Conservation (phyloP, 306 rosid genomes). For the Alnus rubra region DNA sequence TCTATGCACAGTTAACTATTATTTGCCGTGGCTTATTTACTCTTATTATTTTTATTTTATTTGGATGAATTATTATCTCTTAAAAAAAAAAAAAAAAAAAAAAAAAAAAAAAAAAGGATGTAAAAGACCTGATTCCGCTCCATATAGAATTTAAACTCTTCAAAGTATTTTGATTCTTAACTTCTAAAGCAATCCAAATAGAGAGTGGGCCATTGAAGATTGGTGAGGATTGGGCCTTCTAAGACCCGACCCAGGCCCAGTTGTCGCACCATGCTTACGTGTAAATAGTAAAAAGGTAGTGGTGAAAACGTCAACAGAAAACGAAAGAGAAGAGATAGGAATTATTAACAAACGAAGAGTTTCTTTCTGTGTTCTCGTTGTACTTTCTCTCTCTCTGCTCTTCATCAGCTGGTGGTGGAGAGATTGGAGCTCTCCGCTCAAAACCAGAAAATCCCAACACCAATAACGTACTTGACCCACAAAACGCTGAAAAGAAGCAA, state of each 20-base stretch:
- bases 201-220: too few species aligned
- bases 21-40: too few species aligned
- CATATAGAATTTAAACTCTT: too few species aligned
- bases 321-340: conserved; percentile 1
- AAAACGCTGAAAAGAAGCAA: neutral
- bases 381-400: conserved; percentile 5
- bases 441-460: neutral
- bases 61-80: too few species aligned
- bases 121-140: too few species aligned
- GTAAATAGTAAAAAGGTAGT: neutral
- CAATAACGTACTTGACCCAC: neutral
- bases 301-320: conserved; percentile 6
- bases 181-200: too few species aligned
- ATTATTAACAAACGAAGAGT: conserved; percentile 19
- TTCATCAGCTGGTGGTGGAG: conserved; percentile 8
- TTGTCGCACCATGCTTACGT: neutral
- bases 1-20: too few species aligned
- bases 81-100: too few species aligned
- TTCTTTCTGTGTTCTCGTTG: conserved; percentile 7
- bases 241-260: neutral
- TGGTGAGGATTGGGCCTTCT: neutral
- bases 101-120: too few species aligned
- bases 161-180: too few species aligned
- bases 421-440: conserved; percentile 23
- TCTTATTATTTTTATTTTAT: too few species aligned